Base-by-base conservation (phyloP, 2,329 filamentous ascomycete genomes). In the Penicillium thymicola region DNA sequence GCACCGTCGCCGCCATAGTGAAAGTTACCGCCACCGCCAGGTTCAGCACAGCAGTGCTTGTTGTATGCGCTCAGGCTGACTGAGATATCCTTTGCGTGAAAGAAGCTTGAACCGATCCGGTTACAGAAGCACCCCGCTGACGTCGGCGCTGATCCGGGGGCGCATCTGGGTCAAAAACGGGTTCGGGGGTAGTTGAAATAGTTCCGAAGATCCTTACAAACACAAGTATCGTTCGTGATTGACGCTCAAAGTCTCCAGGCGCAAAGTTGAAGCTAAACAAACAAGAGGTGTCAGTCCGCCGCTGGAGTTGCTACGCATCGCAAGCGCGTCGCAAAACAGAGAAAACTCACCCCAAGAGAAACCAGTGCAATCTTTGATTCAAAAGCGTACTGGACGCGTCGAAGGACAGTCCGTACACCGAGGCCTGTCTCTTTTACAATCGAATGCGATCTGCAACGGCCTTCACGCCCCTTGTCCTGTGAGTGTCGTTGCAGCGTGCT, bases 1-100 rank as follows among this genome's bases (percentile, higher is more conserved):
- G 71, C 73, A 72, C 66, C 51, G 67, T 73, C 64, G 74, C 74
- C 70, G 71, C 71, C 73, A 77, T 75, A 55, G 66, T 73, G 62
- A 67, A 70, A 57, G 70, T 68, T 62, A 69, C 67, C 61, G 67
- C 68, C 62, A 71, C 70, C 69, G 72, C 73, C 74, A 74, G 71
- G 49, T 69, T 71, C 70, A 67, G 52, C 51, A 59, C 50, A 59
- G 38, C 10, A 36, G 42, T 34, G 46, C 52, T 49, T 40, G 28
- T 38, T 32, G 18, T 59, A 53, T 47, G 54, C 59, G 59, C 51
- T 36, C 50, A 30, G 48, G 50, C 43, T 36, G 51, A 36, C 38
- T 44, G 27, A 18, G 25, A 50, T 47, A 51, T 61, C 43, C 40
- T 56, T 57, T 57, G 52, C 42, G 48, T 51, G 46, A 50, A 58